phyloP scores from a whole-genome alignment of 495 filamentous ascomycete genomes.

The Niebla homalea region DNA sequence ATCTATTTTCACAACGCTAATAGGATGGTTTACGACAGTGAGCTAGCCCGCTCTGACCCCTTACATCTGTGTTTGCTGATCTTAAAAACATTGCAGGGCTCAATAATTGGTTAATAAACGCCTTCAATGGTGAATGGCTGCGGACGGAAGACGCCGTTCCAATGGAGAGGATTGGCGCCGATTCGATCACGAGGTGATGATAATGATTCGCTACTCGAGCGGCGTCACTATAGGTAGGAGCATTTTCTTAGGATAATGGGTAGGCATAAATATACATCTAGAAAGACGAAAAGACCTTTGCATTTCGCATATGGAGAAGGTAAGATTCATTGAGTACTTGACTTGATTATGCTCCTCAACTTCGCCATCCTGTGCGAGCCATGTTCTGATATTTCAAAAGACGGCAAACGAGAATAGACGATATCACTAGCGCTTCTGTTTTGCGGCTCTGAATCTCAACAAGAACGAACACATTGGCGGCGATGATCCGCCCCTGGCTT shows the following conservation, averaged over 20 bases:
- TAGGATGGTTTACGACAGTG: conserved; percentile 87
- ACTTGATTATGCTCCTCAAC: too few relatives aligned
- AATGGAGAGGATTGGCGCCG: conserved; percentile 15
- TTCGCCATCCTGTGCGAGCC: too few relatives aligned
- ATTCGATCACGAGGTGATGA: conserved; percentile 4
- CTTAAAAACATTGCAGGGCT: conserved; percentile 42
- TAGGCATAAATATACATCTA: too few relatives aligned
- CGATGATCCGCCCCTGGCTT: too few relatives aligned
- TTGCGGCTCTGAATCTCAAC: too few relatives aligned
- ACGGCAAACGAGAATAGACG: too few relatives aligned
- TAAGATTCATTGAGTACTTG: too few relatives aligned
- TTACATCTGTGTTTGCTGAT: conserved; percentile 16
- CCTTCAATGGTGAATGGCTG: conserved; percentile 94
- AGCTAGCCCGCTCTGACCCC: conserved; percentile 23
- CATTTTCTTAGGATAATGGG: conserved; percentile 1
- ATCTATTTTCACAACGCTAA: conserved; percentile 94
- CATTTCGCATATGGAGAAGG: too few relatives aligned
- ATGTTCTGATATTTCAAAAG: too few relatives aligned
- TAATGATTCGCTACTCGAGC: neutral
- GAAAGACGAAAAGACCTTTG: too few relatives aligned
- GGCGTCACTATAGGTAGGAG: neutral
- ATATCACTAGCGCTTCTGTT: too few relatives aligned
- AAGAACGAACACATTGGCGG: too few relatives aligned
- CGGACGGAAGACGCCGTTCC: conserved; percentile 59
- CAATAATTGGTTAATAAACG: conserved; percentile 86